These are phyloP conservation scores for Leccinum pellstonianum DNA, from an alignment of 768 basidiomycete genomes.

Conservation along the genomic window DNA sequence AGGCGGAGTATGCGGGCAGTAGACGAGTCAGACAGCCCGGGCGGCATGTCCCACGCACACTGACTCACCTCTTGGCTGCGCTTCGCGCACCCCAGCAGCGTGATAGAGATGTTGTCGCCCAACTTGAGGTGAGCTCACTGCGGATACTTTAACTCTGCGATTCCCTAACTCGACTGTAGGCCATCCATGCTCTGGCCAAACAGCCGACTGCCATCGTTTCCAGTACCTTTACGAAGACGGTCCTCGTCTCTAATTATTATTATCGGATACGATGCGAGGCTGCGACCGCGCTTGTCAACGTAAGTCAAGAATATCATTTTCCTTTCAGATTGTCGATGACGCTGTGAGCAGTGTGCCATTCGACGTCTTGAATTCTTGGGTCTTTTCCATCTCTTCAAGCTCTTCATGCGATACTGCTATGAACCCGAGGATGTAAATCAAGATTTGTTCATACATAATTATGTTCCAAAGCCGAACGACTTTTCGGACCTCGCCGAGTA, in stretches of 20 bases:
- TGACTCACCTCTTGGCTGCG: too few relatives aligned
- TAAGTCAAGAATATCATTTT: constrained; percentile 38
- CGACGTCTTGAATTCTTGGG: constrained; percentile 83
- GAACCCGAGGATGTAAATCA: constrained; percentile 80
- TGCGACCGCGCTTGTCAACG: constrained; percentile 76
- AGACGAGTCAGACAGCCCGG: too few relatives aligned
- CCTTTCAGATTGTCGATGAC: constrained; percentile 13
- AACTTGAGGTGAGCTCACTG: constrained; percentile 74
- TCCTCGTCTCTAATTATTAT: constrained; percentile 93
- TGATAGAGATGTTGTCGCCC: constrained; percentile 95
- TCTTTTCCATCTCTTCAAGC: constrained; percentile 92
- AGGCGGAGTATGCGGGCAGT: neutral
- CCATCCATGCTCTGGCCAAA: constrained; percentile 82
- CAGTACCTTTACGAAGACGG: constrained; percentile 89
- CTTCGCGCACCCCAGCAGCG: constrained; percentile 46
- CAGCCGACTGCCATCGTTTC: constrained; percentile 84
- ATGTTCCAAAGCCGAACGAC: constrained; percentile 94
- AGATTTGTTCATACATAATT: constrained; percentile 82
- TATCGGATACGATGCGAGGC: constrained; percentile 96
- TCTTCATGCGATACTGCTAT: constrained; percentile 89
- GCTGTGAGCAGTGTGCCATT: constrained; percentile 67
- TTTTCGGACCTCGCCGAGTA: constrained; percentile 91
- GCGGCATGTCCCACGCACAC: too few relatives aligned
- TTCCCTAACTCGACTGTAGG: constrained; percentile 49
- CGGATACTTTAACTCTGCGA: neutral